Evolutionary conservation across 352 stramenopile genomes (phyloP).

Genomic region (Phytophthora aleatoria): DNA sequence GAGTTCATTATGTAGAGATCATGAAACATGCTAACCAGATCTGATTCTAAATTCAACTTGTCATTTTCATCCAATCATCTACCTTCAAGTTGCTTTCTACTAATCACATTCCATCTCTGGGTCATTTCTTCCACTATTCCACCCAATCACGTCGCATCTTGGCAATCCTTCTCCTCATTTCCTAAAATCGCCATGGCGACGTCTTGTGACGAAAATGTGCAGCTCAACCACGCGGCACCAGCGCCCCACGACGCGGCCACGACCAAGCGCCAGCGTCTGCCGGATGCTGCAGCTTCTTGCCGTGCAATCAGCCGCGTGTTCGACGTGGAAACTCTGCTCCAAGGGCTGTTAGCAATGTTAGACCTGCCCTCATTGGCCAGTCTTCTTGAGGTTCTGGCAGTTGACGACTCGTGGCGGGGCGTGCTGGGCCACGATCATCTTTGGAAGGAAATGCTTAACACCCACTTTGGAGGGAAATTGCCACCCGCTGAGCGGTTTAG

Average conservation of each 20-base stretch:
- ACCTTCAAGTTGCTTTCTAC: too few relatives aligned
- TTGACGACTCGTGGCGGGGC: slow-evolving; percentile 26
- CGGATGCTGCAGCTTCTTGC: neutral
- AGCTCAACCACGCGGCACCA: slow-evolving; percentile 10
- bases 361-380: slow-evolving; percentile 32
- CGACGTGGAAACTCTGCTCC: slow-evolving; percentile 41
- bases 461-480: slow-evolving; percentile 33
- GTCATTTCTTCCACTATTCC: neutral
- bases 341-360: slow-evolving; percentile 30
- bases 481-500: slow-evolving; percentile 28
- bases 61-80: slow-evolving; percentile 13
- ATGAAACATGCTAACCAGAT: neutral
- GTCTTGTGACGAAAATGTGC: slow-evolving; percentile 16
- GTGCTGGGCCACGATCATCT: slow-evolving; percentile 30
- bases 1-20: too few relatives aligned
- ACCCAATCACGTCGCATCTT: slow-evolving; percentile 16
- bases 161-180: slow-evolving; percentile 24
- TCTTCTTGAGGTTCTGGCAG: slow-evolving; percentile 40
- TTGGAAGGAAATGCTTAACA: slow-evolving; percentile 29
- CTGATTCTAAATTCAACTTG: slow-evolving; percentile 3
- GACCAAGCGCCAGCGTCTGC: slow-evolving; percentile 30
- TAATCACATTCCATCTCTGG: neutral
- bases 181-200: slow-evolving; percentile 20
- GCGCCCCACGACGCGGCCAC: neutral
- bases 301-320: slow-evolving; percentile 24